Evolutionary conservation across 169 alveolate genomes (phyloP), one percentile per base, ranked within the genome.

Genomic region (Theileria orientalis): DNA sequence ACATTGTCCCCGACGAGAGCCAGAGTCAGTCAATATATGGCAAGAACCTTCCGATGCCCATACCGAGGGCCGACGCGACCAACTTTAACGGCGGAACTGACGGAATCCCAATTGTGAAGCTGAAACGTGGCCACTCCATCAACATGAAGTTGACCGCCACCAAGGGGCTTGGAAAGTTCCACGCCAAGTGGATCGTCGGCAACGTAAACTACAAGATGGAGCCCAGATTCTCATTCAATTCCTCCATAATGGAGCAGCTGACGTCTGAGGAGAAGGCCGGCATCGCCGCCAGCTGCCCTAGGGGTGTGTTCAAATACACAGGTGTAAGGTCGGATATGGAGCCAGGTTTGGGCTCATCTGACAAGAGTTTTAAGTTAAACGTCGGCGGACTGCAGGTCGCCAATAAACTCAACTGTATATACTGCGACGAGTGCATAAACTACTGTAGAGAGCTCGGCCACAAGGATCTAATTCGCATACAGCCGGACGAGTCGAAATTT

Each of bases 131-230:
- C 52, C 97, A 97, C 85, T 79, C 94, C 29, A 82, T 97, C 62
- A 93, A 94, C 89, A 90, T 94, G 94, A 93, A 95, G 69, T 77
- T 95, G 77, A 94, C 96, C 29, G 99, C 98, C 1, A 90, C 95
- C 54, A 96, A 96, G 90, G 99, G 99, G 19, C 93, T 96, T 25
- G 99, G 99, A 3, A 97, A 96, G 82, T 93, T 93, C 84, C 99
- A 97, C 88, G 98, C 98, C 2, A 97, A 97, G 82, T 97, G 99
- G 99, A 91, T 94, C 46, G 98, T 98, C 3, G 98, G 96, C 1
- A 92, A 96, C 70, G 96, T 95, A 11, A 94, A 97, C 40, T 90
- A 86, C 75, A 77, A 90, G 75, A 86, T 92, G 77, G 91, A 87
- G 74, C 87, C 92, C 42, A 74, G 90, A 63, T 69, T 84, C 76